Percentiles rank a stretch among this genome's conserved stretches.
These are phyloP conservation scores for Marasmius sp. DNA, from an alignment of 1,284 basidiomycete genomes.

Conservation along the genomic window DNA sequence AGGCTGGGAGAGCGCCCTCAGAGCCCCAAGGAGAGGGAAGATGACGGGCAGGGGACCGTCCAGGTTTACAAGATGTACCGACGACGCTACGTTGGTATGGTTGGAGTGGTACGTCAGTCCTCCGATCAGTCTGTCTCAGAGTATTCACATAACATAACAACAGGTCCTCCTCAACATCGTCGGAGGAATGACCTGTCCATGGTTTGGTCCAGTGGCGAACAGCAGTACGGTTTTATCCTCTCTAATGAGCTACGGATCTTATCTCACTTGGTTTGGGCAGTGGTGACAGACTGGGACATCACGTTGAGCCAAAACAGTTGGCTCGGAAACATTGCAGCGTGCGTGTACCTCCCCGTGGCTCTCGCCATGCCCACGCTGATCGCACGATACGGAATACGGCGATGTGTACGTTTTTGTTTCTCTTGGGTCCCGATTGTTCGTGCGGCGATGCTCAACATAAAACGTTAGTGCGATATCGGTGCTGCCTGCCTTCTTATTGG, in stretches of 20 bases:
- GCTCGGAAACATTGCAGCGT: constrained; percentile 67
- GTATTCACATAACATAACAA: neutral
- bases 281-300: constrained; percentile 58
- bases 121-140: neutral
- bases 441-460: neutral
- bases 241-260: neutral
- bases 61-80: constrained; percentile 61
- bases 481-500: constrained; percentile 53
- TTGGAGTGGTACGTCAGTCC: constrained; percentile 51
- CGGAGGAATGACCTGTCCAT: constrained; percentile 63
- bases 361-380: constrained; percentile 56
- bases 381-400: constrained; percentile 56
- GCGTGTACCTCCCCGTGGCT: constrained; percentile 61
- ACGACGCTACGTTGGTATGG: constrained; percentile 60
- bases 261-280: constrained; percentile 31
- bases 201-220: constrained; percentile 78
- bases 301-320: constrained; percentile 71
- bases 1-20: neutral
- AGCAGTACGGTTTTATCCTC: constrained; percentile 41
- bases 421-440: neutral
- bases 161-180: constrained; percentile 48
- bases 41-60: neutral
- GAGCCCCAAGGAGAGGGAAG: neutral
- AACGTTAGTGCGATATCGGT: constrained; percentile 52
- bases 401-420: constrained; percentile 45